Evolutionary conservation across 148 eudicot species (phyloP).

Genomic region (Cornus suecica): DNA sequence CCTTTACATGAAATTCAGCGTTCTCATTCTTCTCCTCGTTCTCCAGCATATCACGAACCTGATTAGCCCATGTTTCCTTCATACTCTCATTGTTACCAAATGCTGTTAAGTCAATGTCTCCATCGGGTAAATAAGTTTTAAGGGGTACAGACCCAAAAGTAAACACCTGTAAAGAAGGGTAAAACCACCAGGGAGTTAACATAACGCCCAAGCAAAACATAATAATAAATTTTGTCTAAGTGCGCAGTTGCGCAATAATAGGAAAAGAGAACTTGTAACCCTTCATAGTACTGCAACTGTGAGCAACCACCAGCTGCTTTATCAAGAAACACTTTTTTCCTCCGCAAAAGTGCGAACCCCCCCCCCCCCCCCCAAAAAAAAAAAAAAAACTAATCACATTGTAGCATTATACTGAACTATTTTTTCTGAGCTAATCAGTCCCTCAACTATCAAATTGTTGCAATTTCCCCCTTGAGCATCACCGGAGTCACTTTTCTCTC

Average conservation of each 20-base stretch:
- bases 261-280: background rate
- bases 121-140: constrained; percentile 93
- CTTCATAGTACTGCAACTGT: background rate
- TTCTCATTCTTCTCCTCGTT: constrained; percentile 68
- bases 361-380: too few relatives aligned
- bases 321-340: constrained; percentile 1
- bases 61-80: constrained; percentile 71
- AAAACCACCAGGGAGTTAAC: background rate
- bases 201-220: background rate
- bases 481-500: too few relatives aligned
- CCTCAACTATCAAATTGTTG: too few relatives aligned
- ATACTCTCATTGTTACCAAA: constrained; percentile 51
- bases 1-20: constrained; percentile 83
- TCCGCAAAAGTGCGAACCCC: too few relatives aligned
- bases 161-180: constrained; percentile 50
- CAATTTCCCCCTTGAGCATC: too few relatives aligned
- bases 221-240: background rate
- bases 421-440: too few relatives aligned
- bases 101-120: constrained; percentile 85
- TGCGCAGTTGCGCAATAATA: background rate
- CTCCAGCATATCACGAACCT: constrained; percentile 67
- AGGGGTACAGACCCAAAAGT: constrained; percentile 95
- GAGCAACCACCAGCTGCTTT: constrained; percentile 7
- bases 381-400: too few relatives aligned
- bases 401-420: too few relatives aligned